Evolutionary conservation across 2,329 filamentous ascomycete genomes (phyloP), one percentile per base, ranked within the genome.

Genomic region (Epichloe glyceriae): DNA sequence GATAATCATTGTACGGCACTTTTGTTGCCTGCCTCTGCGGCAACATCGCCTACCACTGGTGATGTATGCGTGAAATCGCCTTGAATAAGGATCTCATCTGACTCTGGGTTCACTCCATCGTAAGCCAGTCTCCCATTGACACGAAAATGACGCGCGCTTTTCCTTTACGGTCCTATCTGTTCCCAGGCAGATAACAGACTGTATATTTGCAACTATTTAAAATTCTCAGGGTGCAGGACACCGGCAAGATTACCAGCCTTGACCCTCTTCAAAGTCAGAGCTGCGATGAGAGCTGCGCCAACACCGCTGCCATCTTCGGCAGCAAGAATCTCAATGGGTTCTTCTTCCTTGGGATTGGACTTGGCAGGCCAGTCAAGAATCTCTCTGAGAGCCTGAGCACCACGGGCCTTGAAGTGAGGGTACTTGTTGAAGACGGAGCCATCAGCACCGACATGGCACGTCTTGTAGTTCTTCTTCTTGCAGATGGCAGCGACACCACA

Each of bases 401-500:
- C 90, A 50, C 93, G 85, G 52, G 83, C 80, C 76, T 96, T 96
- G 80, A 98, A 98, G 71, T 95, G 86, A 12, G 93, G 93, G 72
- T 98, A 98, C 69, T 97, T 97, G 78, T 95, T 96, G 75, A 98
- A 98, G 50, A 98, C 91, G 17, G 88, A 95, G 38, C 93, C 93
- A 64, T 98, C 93, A 48, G 93, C 93, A 61, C 93, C 93, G 41
- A 98, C 93, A 68, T 97, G 93, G 73, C 88, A 95, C 38, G 79
- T 78, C 63, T 85, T 72, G 69, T 90, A 91, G 58, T 80, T 79
- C 79, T 96, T 97, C 83, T 97, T 97, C 73, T 85, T 94, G 78
- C 86, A 89, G 63, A 98, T 96, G 52, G 91, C 93, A 12, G 91
- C 89, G 50, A 98, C 88, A 70, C 93, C 93, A 63, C 93, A 97